These are phyloP conservation scores for Citrus trifoliata DNA, from an alignment of 345 rosid species.

Conservation along the genomic window DNA sequence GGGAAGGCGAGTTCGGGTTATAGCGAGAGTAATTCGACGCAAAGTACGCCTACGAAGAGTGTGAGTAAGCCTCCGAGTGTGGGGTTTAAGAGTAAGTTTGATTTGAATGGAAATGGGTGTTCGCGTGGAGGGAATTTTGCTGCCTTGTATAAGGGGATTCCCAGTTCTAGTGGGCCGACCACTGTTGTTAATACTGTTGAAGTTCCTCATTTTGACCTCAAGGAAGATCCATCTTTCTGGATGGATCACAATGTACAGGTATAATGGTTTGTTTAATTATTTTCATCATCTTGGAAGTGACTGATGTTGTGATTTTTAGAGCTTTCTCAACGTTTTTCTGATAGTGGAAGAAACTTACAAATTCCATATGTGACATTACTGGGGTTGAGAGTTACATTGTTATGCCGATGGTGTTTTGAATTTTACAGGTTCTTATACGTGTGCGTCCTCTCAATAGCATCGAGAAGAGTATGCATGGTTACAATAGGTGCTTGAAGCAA, in stretches of 20 bases:
- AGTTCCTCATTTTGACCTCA: slow-evolving; percentile 92
- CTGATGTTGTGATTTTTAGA: not conserved
- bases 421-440: slow-evolving; percentile 66
- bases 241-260: slow-evolving; percentile 99
- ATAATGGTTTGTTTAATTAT: not conserved
- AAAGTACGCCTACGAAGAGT: slow-evolving; percentile 85
- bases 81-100: slow-evolving; percentile 52
- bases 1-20: slow-evolving; percentile 42
- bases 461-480: slow-evolving; percentile 71
- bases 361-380: not conserved
- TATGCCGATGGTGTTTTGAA: slow-evolving; percentile 12
- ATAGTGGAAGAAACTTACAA: not conserved
- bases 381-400: not conserved
- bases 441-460: slow-evolving; percentile 83
- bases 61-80: slow-evolving; percentile 81
- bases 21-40: slow-evolving; percentile 68
- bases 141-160: slow-evolving; percentile 77
- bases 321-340: not conserved
- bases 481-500: slow-evolving; percentile 86
- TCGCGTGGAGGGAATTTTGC: slow-evolving; percentile 51
- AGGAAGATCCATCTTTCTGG: slow-evolving; percentile 95
- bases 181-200: slow-evolving; percentile 65
- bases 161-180: slow-evolving; percentile 43
- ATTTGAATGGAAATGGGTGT: slow-evolving; percentile 41
- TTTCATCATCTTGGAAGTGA: not conserved